Conservation (phyloP, 192 early-diverging fungal species). For the Lunasporangiospora selenospora region DNA sequence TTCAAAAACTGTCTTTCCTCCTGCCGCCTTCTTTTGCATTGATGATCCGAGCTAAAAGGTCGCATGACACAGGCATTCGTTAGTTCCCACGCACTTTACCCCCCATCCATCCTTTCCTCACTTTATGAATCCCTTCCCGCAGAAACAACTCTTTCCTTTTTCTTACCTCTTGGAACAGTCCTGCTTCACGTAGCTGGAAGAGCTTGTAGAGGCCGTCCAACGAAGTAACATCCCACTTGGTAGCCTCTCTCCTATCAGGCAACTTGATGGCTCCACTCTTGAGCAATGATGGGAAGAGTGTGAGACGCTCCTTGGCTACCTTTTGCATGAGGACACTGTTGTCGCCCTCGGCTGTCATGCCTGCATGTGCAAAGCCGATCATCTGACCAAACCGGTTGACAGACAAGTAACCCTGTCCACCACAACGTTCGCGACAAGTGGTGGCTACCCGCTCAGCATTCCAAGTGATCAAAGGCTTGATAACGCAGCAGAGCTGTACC, state of each 20-base stretch:
- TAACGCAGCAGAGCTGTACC: constrained; percentile 75
- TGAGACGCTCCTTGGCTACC: constrained; percentile 76
- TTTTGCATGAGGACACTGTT: constrained; percentile 81
- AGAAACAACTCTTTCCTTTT: constrained; percentile 49
- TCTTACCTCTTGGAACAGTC: constrained; percentile 53
- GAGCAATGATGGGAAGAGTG: constrained; percentile 53
- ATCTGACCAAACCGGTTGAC: constrained; percentile 68
- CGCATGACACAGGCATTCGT: no score
- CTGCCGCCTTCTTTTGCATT: constrained; percentile 25
- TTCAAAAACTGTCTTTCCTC: constrained; percentile 56
- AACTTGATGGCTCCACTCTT: constrained; percentile 49
- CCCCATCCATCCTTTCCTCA: no score
- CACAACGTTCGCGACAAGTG: constrained; percentile 75
- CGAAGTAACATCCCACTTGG: constrained; percentile 56
- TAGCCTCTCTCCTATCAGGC: constrained; percentile 44
- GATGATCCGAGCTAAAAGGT: no score
- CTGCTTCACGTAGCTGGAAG: constrained; percentile 53
- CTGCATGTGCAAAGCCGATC: constrained; percentile 78
- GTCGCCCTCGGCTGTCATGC: constrained; percentile 84
- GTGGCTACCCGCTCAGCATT: constrained; percentile 73
- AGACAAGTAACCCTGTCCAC: constrained; percentile 76
- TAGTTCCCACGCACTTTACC: no score
- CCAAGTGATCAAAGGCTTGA: constrained; percentile 80
- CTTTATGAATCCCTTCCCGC: no score
- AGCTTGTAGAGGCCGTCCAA: constrained; percentile 54